These are phyloP conservation scores for Penicillium rolfsii DNA, from an alignment of 2,329 filamentous ascomycete genomes.

Conservation along the genomic window DNA sequence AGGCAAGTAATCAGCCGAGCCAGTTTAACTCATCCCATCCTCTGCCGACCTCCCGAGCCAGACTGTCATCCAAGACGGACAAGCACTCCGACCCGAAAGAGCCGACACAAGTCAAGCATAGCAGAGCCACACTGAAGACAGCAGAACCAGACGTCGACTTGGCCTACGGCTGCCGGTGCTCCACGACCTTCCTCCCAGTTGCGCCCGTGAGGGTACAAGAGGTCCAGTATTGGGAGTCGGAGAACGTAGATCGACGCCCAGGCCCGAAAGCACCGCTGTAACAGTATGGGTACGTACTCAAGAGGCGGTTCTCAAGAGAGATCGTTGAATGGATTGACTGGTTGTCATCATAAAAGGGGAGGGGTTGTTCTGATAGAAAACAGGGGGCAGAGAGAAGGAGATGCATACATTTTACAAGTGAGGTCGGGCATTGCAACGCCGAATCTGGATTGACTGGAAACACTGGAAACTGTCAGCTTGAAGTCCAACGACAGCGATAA, in stretches of 20 bases:
- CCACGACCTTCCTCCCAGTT: slow-evolving; percentile 51
- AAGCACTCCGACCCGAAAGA: slow-evolving; percentile 31
- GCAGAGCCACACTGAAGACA: slow-evolving; percentile 23
- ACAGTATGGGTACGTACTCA: slow-evolving; percentile 32
- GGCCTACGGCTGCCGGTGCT: slow-evolving; percentile 35
- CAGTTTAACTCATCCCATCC: slow-evolving; percentile 50
- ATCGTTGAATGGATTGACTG: slow-evolving; percentile 67
- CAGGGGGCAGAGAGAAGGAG: neutral
- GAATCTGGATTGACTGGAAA: slow-evolving; percentile 2
- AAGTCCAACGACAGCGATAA: slow-evolving; percentile 14
- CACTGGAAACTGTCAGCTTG: slow-evolving; percentile 26
- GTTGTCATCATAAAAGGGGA: slow-evolving; percentile 58
- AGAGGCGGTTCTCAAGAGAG: slow-evolving; percentile 45
- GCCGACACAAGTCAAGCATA: slow-evolving; percentile 43
- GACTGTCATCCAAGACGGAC: slow-evolving; percentile 45
- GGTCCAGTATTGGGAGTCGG: slow-evolving; percentile 51
- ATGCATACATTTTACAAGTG: slow-evolving; percentile 2
- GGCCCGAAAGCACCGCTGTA: slow-evolving; percentile 22
- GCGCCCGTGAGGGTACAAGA: slow-evolving; percentile 26
- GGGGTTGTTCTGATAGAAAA: neutral
- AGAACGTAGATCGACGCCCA: slow-evolving; percentile 31
- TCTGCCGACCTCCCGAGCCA: slow-evolving; percentile 38
- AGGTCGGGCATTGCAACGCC: neutral
- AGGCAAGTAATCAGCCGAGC: slow-evolving; percentile 43
- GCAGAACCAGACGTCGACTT: slow-evolving; percentile 29